Evolutionary conservation across 2,329 filamentous ascomycete genomes (phyloP).

Genomic region (Aspergillus floridensis): DNA sequence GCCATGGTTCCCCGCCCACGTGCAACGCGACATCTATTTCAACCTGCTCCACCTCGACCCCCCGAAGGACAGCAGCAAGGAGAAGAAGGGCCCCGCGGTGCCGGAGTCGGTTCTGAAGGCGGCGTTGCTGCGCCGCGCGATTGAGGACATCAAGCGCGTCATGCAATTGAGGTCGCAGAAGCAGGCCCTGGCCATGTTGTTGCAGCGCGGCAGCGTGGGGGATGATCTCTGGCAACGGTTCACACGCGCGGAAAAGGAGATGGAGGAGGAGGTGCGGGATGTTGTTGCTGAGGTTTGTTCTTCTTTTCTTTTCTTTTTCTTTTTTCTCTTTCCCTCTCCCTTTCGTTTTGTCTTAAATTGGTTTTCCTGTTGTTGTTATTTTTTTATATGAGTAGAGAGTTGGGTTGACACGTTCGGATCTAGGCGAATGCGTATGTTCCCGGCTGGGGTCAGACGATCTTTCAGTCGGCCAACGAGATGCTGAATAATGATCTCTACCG

Average conservation of each 20-base stretch:
- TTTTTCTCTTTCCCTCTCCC: not conserved
- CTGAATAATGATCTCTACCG: constrained; percentile 77
- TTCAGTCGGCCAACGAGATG: constrained; percentile 97
- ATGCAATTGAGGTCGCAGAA: constrained; percentile 86
- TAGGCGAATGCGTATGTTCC: constrained; percentile 87
- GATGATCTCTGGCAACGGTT: constrained; percentile 96
- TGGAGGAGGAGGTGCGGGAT: constrained; percentile 92
- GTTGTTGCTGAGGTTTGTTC: constrained; percentile 78
- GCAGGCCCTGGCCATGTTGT: constrained; percentile 74
- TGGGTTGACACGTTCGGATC: not conserved
- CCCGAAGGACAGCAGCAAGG: constrained; percentile 40
- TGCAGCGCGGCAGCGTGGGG: constrained; percentile 88
- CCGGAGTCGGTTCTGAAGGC: constrained; percentile 85
- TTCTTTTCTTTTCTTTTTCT: not conserved
- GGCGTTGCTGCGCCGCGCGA: constrained; percentile 80
- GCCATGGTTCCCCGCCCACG: constrained; percentile 89
- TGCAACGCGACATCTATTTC: constrained; percentile 92
- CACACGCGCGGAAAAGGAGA: constrained; percentile 88
- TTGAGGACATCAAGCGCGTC: constrained; percentile 89
- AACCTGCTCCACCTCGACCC: constrained; percentile 79
- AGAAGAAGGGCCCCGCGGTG: constrained; percentile 66
- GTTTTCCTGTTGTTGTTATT: too few species aligned
- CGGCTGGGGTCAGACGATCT: constrained; percentile 91
- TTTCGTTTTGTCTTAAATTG: constrained; percentile 11
- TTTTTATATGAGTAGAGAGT: too few species aligned